Evolutionary conservation across 805 yeast genomes (phyloP), one percentile per base, ranked within the genome.

Genomic region (Yarrowia sp.): DNA sequence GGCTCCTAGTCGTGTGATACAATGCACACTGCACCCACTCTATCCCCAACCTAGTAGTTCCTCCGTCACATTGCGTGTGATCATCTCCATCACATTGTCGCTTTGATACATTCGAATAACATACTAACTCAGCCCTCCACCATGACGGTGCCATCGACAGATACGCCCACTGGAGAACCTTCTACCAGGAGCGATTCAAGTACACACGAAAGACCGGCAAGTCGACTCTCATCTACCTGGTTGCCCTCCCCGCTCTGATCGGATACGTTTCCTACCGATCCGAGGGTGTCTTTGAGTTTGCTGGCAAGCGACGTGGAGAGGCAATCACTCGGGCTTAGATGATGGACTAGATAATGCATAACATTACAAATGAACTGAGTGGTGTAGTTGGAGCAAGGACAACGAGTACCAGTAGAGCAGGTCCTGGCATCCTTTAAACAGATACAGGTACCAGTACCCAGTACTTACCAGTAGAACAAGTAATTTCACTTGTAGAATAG

Each of bases 121-220:
- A 10, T 43, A 48, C 62, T 40, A 54, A 32, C 35, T 12, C 49
- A 56, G 75, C 72, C 49, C 73, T 74, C 40, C 70, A 70, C 67
- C 70, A 72, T 54, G 77, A 74, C 49, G 69, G 71, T 56, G 76
- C 75, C 44, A 73, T 74, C 63, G 77, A 74, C 71, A 70, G 69
- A 70, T 74, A 71, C 68, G 74, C 59, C 69, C 71, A 28, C 72
- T 75, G 67, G 71, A 73, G 64, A 54, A 73, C 46, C 66, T 68
- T 28, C 68, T 70, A 32, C 68, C 74, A 28, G 77, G 74, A 28
- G 63, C 71, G 59, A 67, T 73, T 65, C 73, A 67, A 22, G 24
- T 58, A 58, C 63, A 58, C 63, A 30, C 19, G 22, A 11, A 5
- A 4, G 9, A 41, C 63, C 63, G 28, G 32, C 30, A 58, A 58